Base-by-base conservation (phyloP, 2,329 filamentous ascomycete genomes). In the Aaosphaeria arxii region DNA sequence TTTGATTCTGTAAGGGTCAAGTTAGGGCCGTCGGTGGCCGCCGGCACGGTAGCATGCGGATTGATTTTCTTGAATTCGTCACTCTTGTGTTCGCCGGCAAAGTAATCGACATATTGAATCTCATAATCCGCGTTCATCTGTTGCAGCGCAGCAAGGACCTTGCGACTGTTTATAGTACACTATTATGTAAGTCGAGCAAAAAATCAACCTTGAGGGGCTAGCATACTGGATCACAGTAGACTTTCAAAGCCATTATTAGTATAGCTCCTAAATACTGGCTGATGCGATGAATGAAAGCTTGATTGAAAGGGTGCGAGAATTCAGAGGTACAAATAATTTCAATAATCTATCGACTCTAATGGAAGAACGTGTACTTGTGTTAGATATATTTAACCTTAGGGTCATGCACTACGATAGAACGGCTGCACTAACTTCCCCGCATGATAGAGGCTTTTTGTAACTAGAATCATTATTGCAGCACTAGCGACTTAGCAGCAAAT, bases 161-260 rank as follows among this genome's bases (percentile, higher is more conserved):
- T 74, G 43, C 67, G 69, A 48, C 63, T 63, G 57, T 75, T 74
- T 62, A 74, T 58, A 29, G 71, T 74, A 53, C 66, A 70, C 33
- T 36, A 4, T 11, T 11, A 36, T 9, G 33, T 13, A 9, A 13
- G 9, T 13, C 9, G 13, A 11, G 33, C 9, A 9, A 9, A 13
- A 13, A 4, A 2, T 36, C 33, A 36, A 36, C 13, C 9, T 36
- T 9, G 33, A 36, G 33, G 9, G 13, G 13, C 9, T 36, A 2
- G 13, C 33, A 13, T 36, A 36, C 33, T 36, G 33, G 33, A 13
- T 36, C 33, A 13, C 33, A 36, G 33, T 36, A 36, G 9, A 36
- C 13, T 36, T 36, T 24, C 17, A 24, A 24, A 24, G 17, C 17
- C 17, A 24, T 24, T 24, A 24, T 24, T 24, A 24, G 17, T 24